A percentile compares a stretch with the other conserved stretches of the same genome.
Conservation (phyloP, 139 green algal species). For the Chlorella sp. region DNA sequence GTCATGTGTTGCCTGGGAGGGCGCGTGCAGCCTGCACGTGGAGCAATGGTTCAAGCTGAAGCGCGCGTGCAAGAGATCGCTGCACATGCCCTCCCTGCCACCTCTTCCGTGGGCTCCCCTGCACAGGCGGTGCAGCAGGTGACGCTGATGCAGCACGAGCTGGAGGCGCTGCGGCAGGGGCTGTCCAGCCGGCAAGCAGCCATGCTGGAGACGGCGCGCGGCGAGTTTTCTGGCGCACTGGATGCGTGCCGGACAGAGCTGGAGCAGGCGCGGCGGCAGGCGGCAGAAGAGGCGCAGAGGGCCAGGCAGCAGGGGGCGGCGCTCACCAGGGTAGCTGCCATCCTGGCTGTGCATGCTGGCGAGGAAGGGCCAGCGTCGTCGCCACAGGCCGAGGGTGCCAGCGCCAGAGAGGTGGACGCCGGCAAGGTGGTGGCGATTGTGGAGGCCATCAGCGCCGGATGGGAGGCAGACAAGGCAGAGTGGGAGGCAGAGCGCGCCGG, state of each 20-base stretch:
- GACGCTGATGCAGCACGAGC: conserved; percentile 25
- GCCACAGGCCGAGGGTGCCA: not conserved
- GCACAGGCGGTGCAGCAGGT: conserved; percentile 24
- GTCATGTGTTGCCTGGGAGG: not conserved
- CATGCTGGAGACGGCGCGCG: conserved; percentile 2
- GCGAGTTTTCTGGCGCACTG: conserved; percentile 15
- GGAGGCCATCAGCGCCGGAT: conserved; percentile 18
- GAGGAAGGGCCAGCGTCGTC: not conserved
- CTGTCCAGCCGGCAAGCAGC: conserved; percentile 18
- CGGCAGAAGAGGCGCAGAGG: not conserved
- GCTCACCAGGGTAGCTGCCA: not conserved
- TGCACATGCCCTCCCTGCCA: too few relatives aligned
- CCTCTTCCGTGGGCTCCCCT: too few relatives aligned
- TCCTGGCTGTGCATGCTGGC: conserved; percentile 19
- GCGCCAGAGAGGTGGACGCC: not conserved
- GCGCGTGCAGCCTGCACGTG: not conserved
- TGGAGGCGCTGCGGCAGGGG: conserved; percentile 20
- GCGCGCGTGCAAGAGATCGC: too few relatives aligned
- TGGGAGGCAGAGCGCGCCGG: conserved; percentile 13
- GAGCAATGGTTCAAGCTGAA: not conserved
- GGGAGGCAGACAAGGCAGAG: conserved; percentile 8
- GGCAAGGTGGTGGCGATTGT: conserved; percentile 26
- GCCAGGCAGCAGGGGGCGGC: not conserved
- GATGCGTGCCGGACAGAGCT: conserved; percentile 3
- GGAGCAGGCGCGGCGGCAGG: not conserved